These are phyloP conservation scores for Cucurbitaria berberidis DNA, from an alignment of 2,329 filamentous ascomycete genomes.

Conservation along the genomic window DNA sequence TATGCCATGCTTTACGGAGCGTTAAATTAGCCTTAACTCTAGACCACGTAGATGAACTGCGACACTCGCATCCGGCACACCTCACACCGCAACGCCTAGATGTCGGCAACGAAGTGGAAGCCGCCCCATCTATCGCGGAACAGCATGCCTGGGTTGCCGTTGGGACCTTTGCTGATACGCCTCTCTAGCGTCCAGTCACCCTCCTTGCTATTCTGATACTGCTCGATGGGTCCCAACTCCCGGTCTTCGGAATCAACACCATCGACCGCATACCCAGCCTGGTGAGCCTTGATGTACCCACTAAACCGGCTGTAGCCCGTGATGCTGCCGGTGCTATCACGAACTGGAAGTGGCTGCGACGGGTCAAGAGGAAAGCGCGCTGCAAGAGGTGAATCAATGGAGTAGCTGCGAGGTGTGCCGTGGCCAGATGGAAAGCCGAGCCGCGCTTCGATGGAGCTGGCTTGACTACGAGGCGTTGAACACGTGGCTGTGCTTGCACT, in stretches of 20 bases:
- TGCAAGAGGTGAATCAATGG: slow-evolving; percentile 18
- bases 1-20: too few species aligned
- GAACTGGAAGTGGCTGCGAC: slow-evolving; percentile 10
- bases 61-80: too few species aligned
- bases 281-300: slow-evolving; percentile 11
- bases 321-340: slow-evolving; percentile 15
- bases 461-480: slow-evolving; percentile 7
- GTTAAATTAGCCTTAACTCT: too few species aligned
- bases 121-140: slow-evolving; percentile 20
- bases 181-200: slow-evolving; percentile 26
- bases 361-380: slow-evolving; percentile 13
- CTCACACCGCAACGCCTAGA: slow-evolving; percentile 3
- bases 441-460: slow-evolving; percentile 14
- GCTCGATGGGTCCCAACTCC: slow-evolving; percentile 22
- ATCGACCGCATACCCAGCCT: slow-evolving; percentile 7
- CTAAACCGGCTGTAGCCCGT: slow-evolving; percentile 18
- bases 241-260: slow-evolving; percentile 15
- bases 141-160: slow-evolving; percentile 20
- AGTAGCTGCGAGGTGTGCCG: slow-evolving; percentile 5
- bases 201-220: slow-evolving; percentile 12
- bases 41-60: too few species aligned
- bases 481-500: slow-evolving; percentile 16
- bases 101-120: slow-evolving; percentile 23
- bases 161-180: slow-evolving; percentile 13
- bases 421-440: slow-evolving; percentile 18